phyloP scores from a whole-genome alignment of 345 rosid genomes.

The Arabidopsis thaliana region TAIR10.1 NC_003071.7:18645501-18646000 shows the following conservation, averaged over 20 bases:
- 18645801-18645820: constrained; percentile 78
- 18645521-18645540: constrained; percentile 38
- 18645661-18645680: constrained; percentile 76
- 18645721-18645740: constrained; percentile 70
- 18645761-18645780: constrained; percentile 80
- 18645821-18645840: constrained; percentile 78
- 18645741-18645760: constrained; percentile 76
- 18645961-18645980: constrained; percentile 72
- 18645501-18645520: background rate
- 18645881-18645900: constrained; percentile 71
- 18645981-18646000: constrained; percentile 86
- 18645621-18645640: constrained; percentile 85
- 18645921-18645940: constrained; percentile 65
- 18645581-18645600: constrained; percentile 86
- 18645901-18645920: constrained; percentile 77
- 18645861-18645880: constrained; percentile 57
- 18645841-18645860: constrained; percentile 53
- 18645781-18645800: constrained; percentile 59
- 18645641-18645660: constrained; percentile 61
- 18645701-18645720: constrained; percentile 65
- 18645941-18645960: constrained; percentile 70
- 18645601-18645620: constrained; percentile 75
- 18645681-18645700: constrained; percentile 78
- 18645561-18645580: constrained; percentile 84
- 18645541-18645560: constrained; percentile 90